Conservation (phyloP, 2,329 filamentous ascomycete genomes). For the Ophiostoma quercus region DNA sequence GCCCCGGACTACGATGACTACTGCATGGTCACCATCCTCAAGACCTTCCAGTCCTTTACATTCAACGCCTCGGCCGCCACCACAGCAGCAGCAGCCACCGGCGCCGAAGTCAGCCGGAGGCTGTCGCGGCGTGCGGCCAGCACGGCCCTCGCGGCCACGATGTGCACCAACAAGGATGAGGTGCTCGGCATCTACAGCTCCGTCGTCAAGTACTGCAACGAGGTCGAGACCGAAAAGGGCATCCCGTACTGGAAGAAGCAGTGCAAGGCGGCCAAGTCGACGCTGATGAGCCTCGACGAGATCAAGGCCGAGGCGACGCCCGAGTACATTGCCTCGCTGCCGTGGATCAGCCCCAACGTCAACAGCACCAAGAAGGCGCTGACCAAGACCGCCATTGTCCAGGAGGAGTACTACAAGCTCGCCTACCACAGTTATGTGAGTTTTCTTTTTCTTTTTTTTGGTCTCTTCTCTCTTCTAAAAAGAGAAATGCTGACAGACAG, state of each 20-base stretch:
- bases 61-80: neutral
- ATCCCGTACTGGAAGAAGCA: constrained; percentile 8
- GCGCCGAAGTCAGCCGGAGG: neutral
- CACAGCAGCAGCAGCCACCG: too few relatives aligned
- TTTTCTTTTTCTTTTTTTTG: neutral
- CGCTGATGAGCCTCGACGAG: constrained; percentile 10
- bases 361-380: constrained; percentile 16
- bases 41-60: neutral
- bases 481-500: neutral
- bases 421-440: constrained; percentile 13
- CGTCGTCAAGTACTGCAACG: neutral
- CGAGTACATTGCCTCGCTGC: constrained; percentile 11
- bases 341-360: constrained; percentile 5
- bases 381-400: constrained; percentile 1
- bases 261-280: constrained; percentile 10
- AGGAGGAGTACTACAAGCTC: constrained; percentile 12
- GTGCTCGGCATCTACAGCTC: constrained; percentile 8
- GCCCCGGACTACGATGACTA: constrained; percentile 9
- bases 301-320: constrained; percentile 2
- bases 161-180: constrained; percentile 14
- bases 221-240: constrained; percentile 5
- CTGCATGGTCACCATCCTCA: neutral
- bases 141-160: neutral
- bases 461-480: too few relatives aligned
- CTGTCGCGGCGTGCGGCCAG: neutral